Base-by-base conservation (phyloP, 345 rosid genomes). In the Raphanus raphanistrum region DNA sequence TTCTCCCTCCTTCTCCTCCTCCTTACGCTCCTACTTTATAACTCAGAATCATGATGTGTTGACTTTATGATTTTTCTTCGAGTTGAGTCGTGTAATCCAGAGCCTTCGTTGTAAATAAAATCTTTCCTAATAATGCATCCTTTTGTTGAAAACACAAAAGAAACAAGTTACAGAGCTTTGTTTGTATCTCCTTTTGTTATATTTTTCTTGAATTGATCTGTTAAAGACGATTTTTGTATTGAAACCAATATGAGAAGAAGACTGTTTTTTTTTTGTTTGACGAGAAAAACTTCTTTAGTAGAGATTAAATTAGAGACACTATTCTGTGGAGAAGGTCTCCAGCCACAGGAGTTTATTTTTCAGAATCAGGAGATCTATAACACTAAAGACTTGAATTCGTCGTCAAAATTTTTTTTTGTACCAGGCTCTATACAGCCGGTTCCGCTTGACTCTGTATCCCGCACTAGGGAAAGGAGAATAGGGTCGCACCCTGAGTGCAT, bases 1-100 rank as follows among this genome's bases (percentile, higher is more conserved):
- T 12, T 50, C 84, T 81, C 63, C 71, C 66, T 69, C 77, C 78
- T 41, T 1, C 43, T 36, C 16, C 54, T 63, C 66, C 70, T 36
- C 58, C 75, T 54, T 8, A 63, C 27, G 1, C 45, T 61, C 81
- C 35, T 8, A 41, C 52, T n/a, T 50, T 17, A 0, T 73, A 29
- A 68, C 35, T 17, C 4, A 50, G 2, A 66, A 54, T 65, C 55
- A 3, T 45, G 4, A 21, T 65, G 38, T 43, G 32, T 17, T 63
- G 28, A 43, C 31, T 70, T 63, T 63, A 16, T 69, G 38, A 28
- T 13, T 61, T 25, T 60, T 28, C 8, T 38, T 27, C 27, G 28
- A 29, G 36, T 67, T 28, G 28, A 31, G 21, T 3, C 31, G 43
- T 13, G 6, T 50, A 50, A 50, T 68, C 7, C 48, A 66, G 58